Conservation (phyloP, 768 basidiomycete genomes). For the Boletus pseudopeckii region DNA sequence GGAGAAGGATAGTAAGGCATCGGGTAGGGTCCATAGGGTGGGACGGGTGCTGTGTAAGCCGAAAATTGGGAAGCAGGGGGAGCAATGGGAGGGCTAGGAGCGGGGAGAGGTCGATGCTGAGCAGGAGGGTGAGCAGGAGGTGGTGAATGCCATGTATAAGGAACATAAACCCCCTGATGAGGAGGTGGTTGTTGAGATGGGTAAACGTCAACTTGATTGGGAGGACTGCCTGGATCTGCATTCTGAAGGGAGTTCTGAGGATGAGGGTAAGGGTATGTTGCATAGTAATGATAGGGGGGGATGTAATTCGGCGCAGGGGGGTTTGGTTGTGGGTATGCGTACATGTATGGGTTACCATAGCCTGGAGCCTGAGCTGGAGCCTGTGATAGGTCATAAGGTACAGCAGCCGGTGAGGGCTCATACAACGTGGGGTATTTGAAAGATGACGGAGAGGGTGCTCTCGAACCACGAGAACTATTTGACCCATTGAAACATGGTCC, state of each 20-base stretch:
- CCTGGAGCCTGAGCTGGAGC: conserved; percentile 28
- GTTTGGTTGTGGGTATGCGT: conserved; percentile 41
- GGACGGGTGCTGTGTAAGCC: conserved; percentile 30
- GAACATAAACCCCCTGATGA: conserved; percentile 29
- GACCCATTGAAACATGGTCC: conserved; percentile 51
- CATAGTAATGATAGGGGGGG: conserved; percentile 39
- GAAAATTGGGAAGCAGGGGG: conserved; percentile 33
- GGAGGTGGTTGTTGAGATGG: conserved; percentile 31
- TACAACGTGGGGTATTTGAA: conserved; percentile 74
- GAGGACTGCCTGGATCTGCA: conserved; percentile 32
- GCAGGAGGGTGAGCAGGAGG: conserved; percentile 39
- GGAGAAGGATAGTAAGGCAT: conserved; percentile 32
- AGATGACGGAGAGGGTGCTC: conserved; percentile 68
- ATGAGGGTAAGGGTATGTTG: conserved; percentile 52
- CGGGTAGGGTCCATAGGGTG: conserved; percentile 36
- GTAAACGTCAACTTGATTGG: conserved; percentile 32
- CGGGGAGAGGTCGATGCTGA: conserved; percentile 36
- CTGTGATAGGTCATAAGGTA: conserved; percentile 32
- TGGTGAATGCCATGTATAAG: conserved; percentile 35
- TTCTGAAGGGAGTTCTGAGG: conserved; percentile 41
- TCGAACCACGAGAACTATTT: conserved; percentile 64
- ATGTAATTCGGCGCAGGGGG: conserved; percentile 39
- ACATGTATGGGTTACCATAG: conserved; percentile 34
- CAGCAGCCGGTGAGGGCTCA: conserved; percentile 45
- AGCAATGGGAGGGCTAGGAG: conserved; percentile 28